Conservation (phyloP, 1,139 yeast genomes). For the Suhomyces bolitotheri region DNA sequence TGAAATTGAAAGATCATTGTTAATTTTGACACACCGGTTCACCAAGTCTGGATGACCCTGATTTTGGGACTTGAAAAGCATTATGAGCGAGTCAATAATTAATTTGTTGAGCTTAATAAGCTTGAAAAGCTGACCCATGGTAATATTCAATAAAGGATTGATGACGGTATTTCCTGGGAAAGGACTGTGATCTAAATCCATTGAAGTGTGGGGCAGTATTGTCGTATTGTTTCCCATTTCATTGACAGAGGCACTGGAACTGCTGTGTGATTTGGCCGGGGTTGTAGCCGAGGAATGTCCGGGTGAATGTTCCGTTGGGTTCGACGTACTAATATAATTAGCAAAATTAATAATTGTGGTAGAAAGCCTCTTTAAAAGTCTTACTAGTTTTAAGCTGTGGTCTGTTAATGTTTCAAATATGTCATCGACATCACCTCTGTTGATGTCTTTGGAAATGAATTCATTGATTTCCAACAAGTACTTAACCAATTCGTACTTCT, state of each 20-base stretch:
- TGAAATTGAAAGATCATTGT: constrained; percentile 40
- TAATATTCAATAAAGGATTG: constrained; percentile 38
- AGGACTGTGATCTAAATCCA: constrained; percentile 16
- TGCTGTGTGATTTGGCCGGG: constrained; percentile 3
- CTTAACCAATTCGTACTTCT: constrained; percentile 32
- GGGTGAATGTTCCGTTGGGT: constrained; percentile 9
- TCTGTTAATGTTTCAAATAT: constrained; percentile 47
- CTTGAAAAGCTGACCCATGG: constrained; percentile 37
- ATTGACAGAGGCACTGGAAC: constrained; percentile 7
- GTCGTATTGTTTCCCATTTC: not conserved
- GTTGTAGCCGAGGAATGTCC: constrained; percentile 9
- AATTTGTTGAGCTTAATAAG: constrained; percentile 39
- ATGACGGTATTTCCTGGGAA: constrained; percentile 26
- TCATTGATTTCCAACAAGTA: constrained; percentile 32
- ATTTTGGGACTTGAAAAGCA: constrained; percentile 15
- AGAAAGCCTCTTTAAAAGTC: constrained; percentile 44
- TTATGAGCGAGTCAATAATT: constrained; percentile 33
- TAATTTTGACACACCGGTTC: constrained; percentile 35
- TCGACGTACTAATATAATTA: constrained; percentile 15
- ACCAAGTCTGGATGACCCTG: constrained; percentile 26
- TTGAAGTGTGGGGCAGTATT: constrained; percentile 8
- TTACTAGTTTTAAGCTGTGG: constrained; percentile 46
- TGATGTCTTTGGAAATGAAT: constrained; percentile 29
- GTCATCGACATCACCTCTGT: constrained; percentile 45
- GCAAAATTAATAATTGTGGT: constrained; percentile 37